phyloP scores from a whole-genome alignment of 192 early-diverging fungal species.

The Coemansia sp. region DNA sequence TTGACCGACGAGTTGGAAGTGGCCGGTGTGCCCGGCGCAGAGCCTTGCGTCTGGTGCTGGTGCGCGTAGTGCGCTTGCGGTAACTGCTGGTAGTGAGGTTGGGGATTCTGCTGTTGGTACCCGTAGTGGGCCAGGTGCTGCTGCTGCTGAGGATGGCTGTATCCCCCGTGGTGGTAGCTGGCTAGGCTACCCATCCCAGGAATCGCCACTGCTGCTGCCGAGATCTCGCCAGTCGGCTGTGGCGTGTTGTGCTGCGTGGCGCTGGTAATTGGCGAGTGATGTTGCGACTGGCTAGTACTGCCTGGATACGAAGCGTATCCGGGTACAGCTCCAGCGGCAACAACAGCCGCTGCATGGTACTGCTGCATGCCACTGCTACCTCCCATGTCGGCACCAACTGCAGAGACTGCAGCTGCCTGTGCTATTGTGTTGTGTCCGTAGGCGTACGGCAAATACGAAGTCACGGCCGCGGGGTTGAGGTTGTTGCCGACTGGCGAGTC shows the following conservation, averaged over 20 bases:
- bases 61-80: slow-evolving; percentile 19
- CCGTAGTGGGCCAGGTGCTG: slow-evolving; percentile 42
- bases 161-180: slow-evolving; percentile 49
- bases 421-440: slow-evolving; percentile 46
- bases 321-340: slow-evolving; percentile 25
- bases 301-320: slow-evolving; percentile 49
- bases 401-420: slow-evolving; percentile 40
- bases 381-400: slow-evolving; percentile 17
- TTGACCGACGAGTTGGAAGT: slow-evolving; percentile 30
- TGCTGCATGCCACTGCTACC: slow-evolving; percentile 22
- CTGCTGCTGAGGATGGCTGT: slow-evolving; percentile 30
- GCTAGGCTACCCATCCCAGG: slow-evolving; percentile 43
- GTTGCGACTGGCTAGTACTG: slow-evolving; percentile 54
- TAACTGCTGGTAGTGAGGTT: slow-evolving; percentile 22
- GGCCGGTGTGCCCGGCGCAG: slow-evolving; percentile 23
- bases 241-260: slow-evolving; percentile 33
- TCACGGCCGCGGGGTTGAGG: slow-evolving; percentile 11
- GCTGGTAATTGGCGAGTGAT: slow-evolving; percentile 51
- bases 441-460: slow-evolving; percentile 41
- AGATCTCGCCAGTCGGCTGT: slow-evolving; percentile 21
- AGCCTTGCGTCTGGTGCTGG: slow-evolving; percentile 26
- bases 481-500: slow-evolving; percentile 13
- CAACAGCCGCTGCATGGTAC: slow-evolving; percentile 17
- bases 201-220: slow-evolving; percentile 36
- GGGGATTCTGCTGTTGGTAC: slow-evolving; percentile 26